These are phyloP conservation scores for Circinella umbellata DNA, from an alignment of 371 early-diverging fungal species.

Conservation along the genomic window DNA sequence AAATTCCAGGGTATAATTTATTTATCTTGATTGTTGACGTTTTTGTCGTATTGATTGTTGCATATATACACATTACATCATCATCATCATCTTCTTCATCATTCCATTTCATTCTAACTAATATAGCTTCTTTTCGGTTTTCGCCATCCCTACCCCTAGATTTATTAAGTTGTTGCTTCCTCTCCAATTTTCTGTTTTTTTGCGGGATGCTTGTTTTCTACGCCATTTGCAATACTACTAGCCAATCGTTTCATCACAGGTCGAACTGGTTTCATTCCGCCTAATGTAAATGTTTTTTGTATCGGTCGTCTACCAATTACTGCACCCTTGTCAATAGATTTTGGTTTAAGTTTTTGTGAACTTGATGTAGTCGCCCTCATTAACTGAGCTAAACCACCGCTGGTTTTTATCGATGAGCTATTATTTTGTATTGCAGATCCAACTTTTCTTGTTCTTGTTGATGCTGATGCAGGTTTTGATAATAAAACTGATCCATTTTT, in stretches of 20 bases:
- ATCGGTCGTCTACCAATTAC: neutral
- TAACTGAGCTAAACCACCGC: neutral
- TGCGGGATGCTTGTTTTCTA: neutral
- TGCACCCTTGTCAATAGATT: neutral
- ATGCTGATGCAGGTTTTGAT: neutral
- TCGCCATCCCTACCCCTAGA: too few relatives aligned
- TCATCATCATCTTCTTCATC: too few relatives aligned
- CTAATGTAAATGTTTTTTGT: neutral
- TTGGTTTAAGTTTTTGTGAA: neutral
- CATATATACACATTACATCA: too few relatives aligned
- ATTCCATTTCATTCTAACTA: too few relatives aligned
- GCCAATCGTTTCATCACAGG: neutral
- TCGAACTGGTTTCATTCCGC: neutral
- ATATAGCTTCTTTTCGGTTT: neutral
- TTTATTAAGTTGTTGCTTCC: neutral
- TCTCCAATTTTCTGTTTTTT: neutral
- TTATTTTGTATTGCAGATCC: neutral
- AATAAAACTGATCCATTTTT: neutral
- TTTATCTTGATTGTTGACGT: too few relatives aligned
- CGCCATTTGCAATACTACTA: neutral
- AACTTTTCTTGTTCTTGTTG: neutral
- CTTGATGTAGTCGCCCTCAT: neutral
- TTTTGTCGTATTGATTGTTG: too few relatives aligned
- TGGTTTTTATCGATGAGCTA: neutral
- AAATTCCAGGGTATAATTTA: too few relatives aligned